These are phyloP conservation scores for Carex littledalei DNA, from an alignment of 176 grass and related monocot genomes.

Conservation along the genomic window DNA sequence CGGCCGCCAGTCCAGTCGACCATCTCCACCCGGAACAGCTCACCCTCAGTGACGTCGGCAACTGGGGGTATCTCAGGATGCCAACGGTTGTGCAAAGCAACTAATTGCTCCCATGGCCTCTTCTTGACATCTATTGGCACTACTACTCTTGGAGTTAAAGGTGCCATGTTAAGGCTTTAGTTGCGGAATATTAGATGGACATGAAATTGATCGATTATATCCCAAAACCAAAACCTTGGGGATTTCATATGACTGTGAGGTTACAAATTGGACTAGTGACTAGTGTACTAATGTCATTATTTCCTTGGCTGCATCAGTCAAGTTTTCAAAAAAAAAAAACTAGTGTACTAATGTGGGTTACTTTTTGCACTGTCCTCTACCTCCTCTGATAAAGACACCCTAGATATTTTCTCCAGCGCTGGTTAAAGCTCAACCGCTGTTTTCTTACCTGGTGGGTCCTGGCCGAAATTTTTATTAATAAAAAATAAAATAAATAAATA, in stretches of 20 bases:
- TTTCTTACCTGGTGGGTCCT: background rate
- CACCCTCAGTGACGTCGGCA: conserved; percentile 72
- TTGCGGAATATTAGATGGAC: background rate
- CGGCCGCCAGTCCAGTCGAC: conserved; percentile 64
- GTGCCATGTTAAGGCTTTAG: conserved; percentile 39
- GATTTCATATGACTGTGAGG: background rate
- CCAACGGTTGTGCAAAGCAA: conserved; percentile 85
- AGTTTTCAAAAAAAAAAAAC: no score
- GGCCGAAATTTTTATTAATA: no score
- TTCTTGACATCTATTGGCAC: conserved; percentile 82
- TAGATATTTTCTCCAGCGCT: background rate
- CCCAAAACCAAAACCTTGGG: background rate
- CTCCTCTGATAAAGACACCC: background rate
- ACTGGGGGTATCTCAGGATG: conserved; percentile 75
- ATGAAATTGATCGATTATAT: background rate
- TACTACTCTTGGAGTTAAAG: conserved; percentile 59
- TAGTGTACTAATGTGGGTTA: background rate
- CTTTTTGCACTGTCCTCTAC: background rate
- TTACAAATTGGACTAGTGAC: background rate
- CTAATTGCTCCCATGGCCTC: conserved; percentile 67
- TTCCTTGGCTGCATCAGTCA: no score
- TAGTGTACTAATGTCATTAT: background rate
- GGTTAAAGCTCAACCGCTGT: background rate
- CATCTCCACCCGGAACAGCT: conserved; percentile 84
- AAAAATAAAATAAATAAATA: no score